phyloP scores from a whole-genome alignment of 139 green algal genomes.

The Haematococcus sp. region DNA sequence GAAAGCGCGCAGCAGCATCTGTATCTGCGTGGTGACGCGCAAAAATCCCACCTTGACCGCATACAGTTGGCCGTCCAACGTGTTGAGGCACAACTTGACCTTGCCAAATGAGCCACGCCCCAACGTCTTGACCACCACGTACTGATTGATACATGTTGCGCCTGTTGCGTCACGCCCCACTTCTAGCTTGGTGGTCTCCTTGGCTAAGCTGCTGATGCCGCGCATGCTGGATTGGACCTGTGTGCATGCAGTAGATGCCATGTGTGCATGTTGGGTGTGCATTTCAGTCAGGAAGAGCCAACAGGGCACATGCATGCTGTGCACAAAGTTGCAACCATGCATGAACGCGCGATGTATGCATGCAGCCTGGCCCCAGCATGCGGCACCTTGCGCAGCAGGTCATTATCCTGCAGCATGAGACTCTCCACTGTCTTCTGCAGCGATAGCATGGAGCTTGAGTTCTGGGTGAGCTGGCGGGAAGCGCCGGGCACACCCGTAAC shows the following conservation, averaged over 20 bases:
- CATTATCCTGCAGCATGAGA: conserved; percentile 25
- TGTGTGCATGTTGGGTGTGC: too few species aligned
- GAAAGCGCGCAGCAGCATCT: not conserved
- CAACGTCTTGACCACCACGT: conserved; percentile 82
- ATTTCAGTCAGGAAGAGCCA: too few species aligned
- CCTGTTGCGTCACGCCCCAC: conserved; percentile 42
- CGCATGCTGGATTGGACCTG: conserved; percentile 35
- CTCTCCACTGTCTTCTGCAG: conserved; percentile 35
- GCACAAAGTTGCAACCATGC: too few species aligned
- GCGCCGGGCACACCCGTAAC: too few species aligned
- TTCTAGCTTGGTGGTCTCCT: conserved; percentile 48
- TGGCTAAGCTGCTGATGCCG: conserved; percentile 35
- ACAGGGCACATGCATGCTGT: too few species aligned
- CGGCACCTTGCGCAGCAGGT: not conserved
- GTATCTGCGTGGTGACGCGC: conserved; percentile 3
- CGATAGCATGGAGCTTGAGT: not conserved
- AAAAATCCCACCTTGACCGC: conserved; percentile 84
- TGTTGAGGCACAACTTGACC: conserved; percentile 89
- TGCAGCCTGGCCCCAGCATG: too few species aligned
- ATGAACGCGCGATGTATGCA: too few species aligned
- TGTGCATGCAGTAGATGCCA: conserved; percentile 1
- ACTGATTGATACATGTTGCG: conserved; percentile 79
- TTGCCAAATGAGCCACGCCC: conserved; percentile 76
- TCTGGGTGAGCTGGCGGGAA: too few species aligned
- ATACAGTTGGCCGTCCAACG: conserved; percentile 71